Evolutionary conservation across 2,329 filamentous ascomycete species (phyloP).

Genomic region (Botrytis fabae): DNA sequence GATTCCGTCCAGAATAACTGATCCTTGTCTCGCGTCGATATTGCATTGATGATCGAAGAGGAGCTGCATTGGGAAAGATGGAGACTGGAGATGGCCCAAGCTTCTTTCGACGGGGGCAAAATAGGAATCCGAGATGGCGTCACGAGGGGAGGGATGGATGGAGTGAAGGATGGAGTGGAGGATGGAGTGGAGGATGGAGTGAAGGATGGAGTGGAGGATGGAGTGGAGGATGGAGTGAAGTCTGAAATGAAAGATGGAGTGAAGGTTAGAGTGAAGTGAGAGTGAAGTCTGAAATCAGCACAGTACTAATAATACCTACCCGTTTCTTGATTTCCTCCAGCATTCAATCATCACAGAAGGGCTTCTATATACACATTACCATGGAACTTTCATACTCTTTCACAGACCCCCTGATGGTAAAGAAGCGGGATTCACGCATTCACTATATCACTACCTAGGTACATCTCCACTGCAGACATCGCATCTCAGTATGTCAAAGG

Average conservation of each 20-base stretch:
- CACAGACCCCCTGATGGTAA: not conserved
- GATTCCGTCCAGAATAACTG: not conserved
- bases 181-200: too few species aligned
- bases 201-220: too few species aligned
- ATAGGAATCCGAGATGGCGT: not conserved
- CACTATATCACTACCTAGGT: not conserved
- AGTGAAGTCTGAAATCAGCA: not conserved
- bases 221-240: not conserved
- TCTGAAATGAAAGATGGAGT: not conserved
- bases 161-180: not conserved
- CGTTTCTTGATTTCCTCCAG: too few species aligned
- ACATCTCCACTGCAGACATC: not conserved
- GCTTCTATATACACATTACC: not conserved
- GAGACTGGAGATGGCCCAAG: not conserved
- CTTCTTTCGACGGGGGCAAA: not conserved
- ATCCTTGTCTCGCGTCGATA: slow-evolving; percentile 11
- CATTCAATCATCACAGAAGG: not conserved
- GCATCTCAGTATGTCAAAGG: not conserved
- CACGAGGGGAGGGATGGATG: not conserved
- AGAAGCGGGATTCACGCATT: not conserved
- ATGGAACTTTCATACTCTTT: not conserved
- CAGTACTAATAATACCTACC: not conserved
- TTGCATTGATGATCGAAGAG: slow-evolving; percentile 1
- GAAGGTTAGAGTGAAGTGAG: not conserved
- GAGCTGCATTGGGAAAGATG: not conserved